phyloP scores from a whole-genome alignment of 257 asterid species.

The Leonotis leonurus region DNA sequence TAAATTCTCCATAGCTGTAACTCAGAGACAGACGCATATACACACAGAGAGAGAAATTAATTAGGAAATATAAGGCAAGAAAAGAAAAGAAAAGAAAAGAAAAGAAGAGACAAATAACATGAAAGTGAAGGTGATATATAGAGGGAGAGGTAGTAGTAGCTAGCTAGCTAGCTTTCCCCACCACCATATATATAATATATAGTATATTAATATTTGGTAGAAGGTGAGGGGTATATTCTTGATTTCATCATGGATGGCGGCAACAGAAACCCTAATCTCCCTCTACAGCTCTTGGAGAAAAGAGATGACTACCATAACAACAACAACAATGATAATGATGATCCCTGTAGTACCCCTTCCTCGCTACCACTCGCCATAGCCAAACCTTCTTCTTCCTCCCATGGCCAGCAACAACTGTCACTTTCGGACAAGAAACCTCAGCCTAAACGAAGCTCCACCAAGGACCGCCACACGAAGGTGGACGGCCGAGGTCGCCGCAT shows the following conservation, averaged over 20 bases:
- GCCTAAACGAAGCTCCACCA: slow-evolving; percentile 44
- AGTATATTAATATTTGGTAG: neutral
- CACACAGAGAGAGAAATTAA: neutral
- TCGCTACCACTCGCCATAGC: neutral
- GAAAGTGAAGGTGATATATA: slow-evolving; percentile 32
- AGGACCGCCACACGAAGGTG: slow-evolving; percentile 56
- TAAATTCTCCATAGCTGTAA: slow-evolving; percentile 15
- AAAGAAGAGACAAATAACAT: slow-evolving; percentile 30
- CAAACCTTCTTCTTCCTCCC: neutral
- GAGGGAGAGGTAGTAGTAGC: slow-evolving; percentile 2
- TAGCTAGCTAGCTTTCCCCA: neutral
- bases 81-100: neutral
- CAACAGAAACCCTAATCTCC: slow-evolving; percentile 28
- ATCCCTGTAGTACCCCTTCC: neutral
- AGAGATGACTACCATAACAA: slow-evolving; percentile 7
- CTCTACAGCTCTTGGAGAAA: slow-evolving; percentile 50
- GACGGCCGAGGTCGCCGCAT: slow-evolving; percentile 62
- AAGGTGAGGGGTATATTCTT: too few relatives aligned
- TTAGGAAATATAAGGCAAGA: neutral
- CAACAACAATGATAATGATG: neutral
- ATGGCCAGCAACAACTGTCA: too few relatives aligned
- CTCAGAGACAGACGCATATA: neutral
- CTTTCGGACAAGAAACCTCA: slow-evolving; percentile 36
- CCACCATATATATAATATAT: neutral
- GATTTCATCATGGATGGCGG: slow-evolving; percentile 44